Conservation (phyloP, 352 stramenopile species). For the Phytophthora brassicae region DNA sequence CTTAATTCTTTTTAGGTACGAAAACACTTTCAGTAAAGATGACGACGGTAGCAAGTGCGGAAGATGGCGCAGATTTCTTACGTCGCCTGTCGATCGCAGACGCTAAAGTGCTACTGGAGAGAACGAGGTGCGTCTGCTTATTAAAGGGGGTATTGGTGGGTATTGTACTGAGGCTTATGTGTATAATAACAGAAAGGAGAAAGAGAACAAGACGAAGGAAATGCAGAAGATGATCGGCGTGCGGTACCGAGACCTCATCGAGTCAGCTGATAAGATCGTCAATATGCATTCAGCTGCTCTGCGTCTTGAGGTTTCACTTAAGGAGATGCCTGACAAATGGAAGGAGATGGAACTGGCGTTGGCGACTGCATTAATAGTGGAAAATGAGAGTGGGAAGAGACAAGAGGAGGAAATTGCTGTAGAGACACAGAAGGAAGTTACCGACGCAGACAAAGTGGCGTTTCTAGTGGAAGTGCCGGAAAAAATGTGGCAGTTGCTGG, state of each 20-base stretch:
- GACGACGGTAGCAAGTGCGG: conserved; percentile 15
- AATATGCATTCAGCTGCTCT: conserved; percentile 90
- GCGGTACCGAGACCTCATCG: conserved; percentile 91
- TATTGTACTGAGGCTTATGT: too few relatives aligned
- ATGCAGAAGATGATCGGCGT: conserved; percentile 94
- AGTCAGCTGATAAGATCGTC: conserved; percentile 92
- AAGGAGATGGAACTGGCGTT: conserved; percentile 58
- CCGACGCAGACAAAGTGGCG: conserved; percentile 38
- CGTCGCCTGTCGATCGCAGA: conserved; percentile 79
- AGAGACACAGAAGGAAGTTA: background rate
- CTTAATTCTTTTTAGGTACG: conserved; percentile 21
- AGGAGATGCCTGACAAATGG: conserved; percentile 87
- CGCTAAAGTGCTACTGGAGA: conserved; percentile 80
- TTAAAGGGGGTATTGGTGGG: too few relatives aligned
- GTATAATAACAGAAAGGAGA: conserved; percentile 81
- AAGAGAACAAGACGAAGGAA: conserved; percentile 86
- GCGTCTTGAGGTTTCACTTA: conserved; percentile 75
- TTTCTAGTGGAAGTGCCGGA: conserved; percentile 64
- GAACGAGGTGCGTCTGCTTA: conserved; percentile 62
- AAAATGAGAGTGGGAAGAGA: background rate
- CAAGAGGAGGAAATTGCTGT: background rate
- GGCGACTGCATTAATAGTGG: conserved; percentile 27
- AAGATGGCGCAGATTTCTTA: conserved; percentile 61
- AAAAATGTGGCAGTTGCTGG: conserved; percentile 68
- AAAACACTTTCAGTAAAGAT: conserved; percentile 7